Conservation (phyloP, 2,329 filamentous ascomycete genomes). For the Paracoccidioides lutzii region DNA sequence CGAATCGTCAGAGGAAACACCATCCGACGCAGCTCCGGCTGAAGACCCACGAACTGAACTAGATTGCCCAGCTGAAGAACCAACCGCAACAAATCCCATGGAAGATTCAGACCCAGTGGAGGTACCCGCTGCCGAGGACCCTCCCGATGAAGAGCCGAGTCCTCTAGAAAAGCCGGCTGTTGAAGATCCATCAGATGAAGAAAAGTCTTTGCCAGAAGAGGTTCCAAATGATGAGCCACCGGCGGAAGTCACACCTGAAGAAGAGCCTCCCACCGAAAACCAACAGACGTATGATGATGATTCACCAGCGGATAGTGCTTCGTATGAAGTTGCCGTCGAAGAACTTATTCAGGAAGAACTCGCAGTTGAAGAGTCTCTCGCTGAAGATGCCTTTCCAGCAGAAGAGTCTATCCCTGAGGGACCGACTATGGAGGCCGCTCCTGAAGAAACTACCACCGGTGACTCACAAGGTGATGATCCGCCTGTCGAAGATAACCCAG, state of each 20-base stretch:
- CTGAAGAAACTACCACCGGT: too few species aligned
- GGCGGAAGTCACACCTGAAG: conserved; percentile 3
- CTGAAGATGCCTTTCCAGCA: neutral
- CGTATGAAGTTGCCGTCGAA: neutral
- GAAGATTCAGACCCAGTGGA: neutral
- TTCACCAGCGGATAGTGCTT: conserved; percentile 4
- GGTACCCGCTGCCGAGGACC: neutral
- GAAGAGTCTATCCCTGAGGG: conserved; percentile 10
- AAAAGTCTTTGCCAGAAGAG: neutral
- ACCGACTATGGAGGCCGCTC: too few species aligned
- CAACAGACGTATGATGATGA: neutral
- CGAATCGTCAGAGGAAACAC: neutral
- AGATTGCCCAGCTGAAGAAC: neutral
- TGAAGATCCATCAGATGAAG: conserved; percentile 1
- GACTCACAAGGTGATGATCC: neutral
- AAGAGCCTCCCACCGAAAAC: neutral
- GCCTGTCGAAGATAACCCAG: conserved; percentile 3
- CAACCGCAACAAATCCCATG: neutral
- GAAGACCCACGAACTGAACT: conserved; percentile 3
- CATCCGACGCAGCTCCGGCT: neutral
- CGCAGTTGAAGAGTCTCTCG: conserved; percentile 1
- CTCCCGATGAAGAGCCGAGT: neutral
- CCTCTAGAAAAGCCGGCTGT: neutral
- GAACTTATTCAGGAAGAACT: conserved; percentile 3
- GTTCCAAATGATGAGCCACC: neutral